phyloP scores from a whole-genome alignment of 106 monocot species.

The Agapanthus africanus region DNA sequence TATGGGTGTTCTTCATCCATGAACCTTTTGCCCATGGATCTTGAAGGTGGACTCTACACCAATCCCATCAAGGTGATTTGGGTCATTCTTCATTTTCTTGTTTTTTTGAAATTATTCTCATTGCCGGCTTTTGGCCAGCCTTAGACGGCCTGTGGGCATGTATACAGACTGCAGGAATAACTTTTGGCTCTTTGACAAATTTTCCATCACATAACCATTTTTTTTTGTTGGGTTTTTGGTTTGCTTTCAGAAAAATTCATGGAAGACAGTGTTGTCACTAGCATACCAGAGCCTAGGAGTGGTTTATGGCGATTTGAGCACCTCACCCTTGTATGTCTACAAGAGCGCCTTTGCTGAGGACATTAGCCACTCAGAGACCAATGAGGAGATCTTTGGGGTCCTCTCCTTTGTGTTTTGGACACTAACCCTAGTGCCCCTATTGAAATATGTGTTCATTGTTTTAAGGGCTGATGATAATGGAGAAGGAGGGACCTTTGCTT shows the following conservation, averaged over 20 bases:
- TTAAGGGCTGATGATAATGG: conserved; percentile 82
- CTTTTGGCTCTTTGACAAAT: neutral
- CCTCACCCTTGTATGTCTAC: conserved; percentile 85
- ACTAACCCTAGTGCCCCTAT: conserved; percentile 63
- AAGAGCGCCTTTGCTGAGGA: conserved; percentile 82
- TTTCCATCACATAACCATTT: neutral
- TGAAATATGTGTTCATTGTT: conserved; percentile 91
- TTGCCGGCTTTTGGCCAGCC: too few species aligned
- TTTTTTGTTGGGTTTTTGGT: too few species aligned
- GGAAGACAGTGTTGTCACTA: conserved; percentile 51
- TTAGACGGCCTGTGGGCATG: too few species aligned
- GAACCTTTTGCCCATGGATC: conserved; percentile 6
- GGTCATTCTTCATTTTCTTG: too few species aligned
- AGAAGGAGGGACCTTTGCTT: conserved; percentile 90
- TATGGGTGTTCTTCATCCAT: neutral
- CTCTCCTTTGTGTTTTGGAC: conserved; percentile 97
- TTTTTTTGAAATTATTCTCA: too few species aligned
- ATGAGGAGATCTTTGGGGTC: conserved; percentile 87
- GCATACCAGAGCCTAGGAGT: conserved; percentile 88
- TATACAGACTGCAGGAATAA: too few species aligned
- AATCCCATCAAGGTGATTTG: conserved; percentile 11
- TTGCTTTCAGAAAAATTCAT: conserved; percentile 30
- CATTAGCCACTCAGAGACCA: conserved; percentile 73
- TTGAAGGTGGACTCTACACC: neutral
- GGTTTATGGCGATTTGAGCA: conserved; percentile 84